Evolutionary conservation across 257 asterid species (phyloP).

Genomic region (Solanum sitiens): DNA sequence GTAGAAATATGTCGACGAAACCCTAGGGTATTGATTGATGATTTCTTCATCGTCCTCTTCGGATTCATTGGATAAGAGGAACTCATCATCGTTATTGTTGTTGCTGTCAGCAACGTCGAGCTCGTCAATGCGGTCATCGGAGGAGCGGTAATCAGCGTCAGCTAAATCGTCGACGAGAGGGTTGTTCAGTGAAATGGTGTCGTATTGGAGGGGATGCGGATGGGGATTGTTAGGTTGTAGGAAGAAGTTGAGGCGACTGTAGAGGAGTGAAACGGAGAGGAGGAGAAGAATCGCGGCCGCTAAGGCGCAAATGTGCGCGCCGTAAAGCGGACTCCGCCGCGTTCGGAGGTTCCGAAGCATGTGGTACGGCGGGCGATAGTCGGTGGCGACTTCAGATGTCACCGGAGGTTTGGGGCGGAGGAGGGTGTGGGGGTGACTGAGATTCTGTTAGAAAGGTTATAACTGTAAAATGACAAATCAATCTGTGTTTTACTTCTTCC

Average conservation of each 20-base stretch:
- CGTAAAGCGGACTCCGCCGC: conserved; percentile 82
- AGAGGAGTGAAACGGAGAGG: conserved; percentile 69
- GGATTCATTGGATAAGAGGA: conserved; percentile 14
- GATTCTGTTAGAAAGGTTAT: not conserved
- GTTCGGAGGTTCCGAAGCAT: conserved; percentile 62
- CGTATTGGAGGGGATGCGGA: conserved; percentile 35
- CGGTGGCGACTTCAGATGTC: not conserved
- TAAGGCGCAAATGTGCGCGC: conserved; percentile 60
- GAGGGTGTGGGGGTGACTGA: not conserved
- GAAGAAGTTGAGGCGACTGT: conserved; percentile 76
- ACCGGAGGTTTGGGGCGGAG: not conserved
- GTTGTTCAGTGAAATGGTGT: conserved; percentile 22
- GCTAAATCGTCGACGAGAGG: conserved; percentile 75
- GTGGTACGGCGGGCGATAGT: conserved; percentile 1
- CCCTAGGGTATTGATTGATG: conserved; percentile 3
- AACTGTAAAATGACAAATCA: not conserved
- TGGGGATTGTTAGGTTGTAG: conserved; percentile 46
- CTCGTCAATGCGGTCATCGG: conserved; percentile 94
- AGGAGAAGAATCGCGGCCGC: conserved; percentile 71
- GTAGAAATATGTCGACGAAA: conserved; percentile 45
- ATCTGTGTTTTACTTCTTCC: not conserved
- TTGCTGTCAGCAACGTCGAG: conserved; percentile 51
- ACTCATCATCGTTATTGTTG: conserved; percentile 30
- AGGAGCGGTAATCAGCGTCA: conserved; percentile 30
- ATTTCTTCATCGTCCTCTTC: conserved; percentile 17